Evolutionary conservation across 177 flowering plant genomes (phyloP).

Genomic region (Telopea speciosissima): DNA sequence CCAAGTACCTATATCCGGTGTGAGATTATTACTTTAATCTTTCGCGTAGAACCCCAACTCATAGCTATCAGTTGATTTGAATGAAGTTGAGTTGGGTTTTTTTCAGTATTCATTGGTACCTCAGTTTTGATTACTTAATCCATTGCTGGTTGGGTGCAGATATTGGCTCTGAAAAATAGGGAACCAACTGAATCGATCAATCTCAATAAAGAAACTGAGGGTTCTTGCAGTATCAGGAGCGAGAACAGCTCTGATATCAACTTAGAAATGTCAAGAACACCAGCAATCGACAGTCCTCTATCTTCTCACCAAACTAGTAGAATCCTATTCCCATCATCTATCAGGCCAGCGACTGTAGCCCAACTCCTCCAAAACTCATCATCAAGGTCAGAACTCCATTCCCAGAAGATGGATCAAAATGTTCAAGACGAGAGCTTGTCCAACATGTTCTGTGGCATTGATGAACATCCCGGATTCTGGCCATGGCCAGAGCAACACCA

Average conservation of each 20-base stretch:
- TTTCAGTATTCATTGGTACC: not conserved
- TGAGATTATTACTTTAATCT: no score
- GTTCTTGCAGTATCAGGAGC: constrained; percentile 62
- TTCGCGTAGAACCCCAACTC: no score
- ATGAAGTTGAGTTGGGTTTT: not conserved
- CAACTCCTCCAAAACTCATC: constrained; percentile 48
- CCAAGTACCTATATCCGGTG: no score
- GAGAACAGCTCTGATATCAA: constrained; percentile 75
- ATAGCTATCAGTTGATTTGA: not conserved
- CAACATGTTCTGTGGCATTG: constrained; percentile 77
- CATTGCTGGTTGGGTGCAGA: constrained; percentile 42
- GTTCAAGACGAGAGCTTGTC: constrained; percentile 57
- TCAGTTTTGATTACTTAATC: not conserved
- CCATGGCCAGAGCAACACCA: constrained; percentile 79
- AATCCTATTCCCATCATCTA: constrained; percentile 36
- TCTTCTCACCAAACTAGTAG: constrained; percentile 31
- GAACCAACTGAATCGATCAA: constrained; percentile 77
- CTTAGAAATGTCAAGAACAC: constrained; percentile 55
- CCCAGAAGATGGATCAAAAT: constrained; percentile 30
- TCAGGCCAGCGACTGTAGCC: constrained; percentile 20
- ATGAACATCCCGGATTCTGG: constrained; percentile 78
- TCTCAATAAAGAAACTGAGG: constrained; percentile 88
- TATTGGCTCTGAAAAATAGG: constrained; percentile 61
- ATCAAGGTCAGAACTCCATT: constrained; percentile 37
- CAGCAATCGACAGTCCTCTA: constrained; percentile 49